phyloP scores from a whole-genome alignment of 208 protist genomes.

The Blastocrithidia nonstop region DNA sequence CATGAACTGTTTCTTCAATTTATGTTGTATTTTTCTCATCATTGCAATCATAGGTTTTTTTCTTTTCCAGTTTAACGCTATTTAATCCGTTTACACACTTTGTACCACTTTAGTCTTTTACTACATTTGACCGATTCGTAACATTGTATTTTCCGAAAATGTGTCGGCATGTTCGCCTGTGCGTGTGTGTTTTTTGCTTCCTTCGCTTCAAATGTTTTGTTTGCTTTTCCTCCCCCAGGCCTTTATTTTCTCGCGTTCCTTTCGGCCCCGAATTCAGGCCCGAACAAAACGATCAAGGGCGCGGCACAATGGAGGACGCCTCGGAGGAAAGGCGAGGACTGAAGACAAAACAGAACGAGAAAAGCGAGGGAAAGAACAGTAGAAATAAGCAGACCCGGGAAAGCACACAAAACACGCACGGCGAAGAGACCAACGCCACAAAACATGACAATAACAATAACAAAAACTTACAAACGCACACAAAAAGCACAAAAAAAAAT shows the following conservation, averaged over 20 bases:
- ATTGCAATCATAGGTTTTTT: constrained; percentile 48
- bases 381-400: no score
- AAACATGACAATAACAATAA: no score
- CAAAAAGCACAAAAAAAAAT: background rate
- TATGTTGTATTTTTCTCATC: constrained; percentile 41
- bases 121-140: background rate
- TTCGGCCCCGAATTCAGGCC: no score
- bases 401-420: no score
- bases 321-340: no score
- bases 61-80: constrained; percentile 43
- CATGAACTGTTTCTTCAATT: constrained; percentile 42
- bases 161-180: background rate
- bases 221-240: no score
- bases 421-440: no score
- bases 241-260: no score
- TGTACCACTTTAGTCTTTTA: background rate
- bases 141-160: background rate
- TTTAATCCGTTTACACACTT: background rate
- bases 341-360: no score
- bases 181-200: background rate
- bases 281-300: no score
- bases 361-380: no score
- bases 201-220: background rate
- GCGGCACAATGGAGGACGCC: no score
- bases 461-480: background rate